Percentiles rank a stretch among this genome's conserved stretches.
phyloP scores from a whole-genome alignment of 2,329 filamentous ascomycete genomes.

The Penicillium italicum region DNA sequence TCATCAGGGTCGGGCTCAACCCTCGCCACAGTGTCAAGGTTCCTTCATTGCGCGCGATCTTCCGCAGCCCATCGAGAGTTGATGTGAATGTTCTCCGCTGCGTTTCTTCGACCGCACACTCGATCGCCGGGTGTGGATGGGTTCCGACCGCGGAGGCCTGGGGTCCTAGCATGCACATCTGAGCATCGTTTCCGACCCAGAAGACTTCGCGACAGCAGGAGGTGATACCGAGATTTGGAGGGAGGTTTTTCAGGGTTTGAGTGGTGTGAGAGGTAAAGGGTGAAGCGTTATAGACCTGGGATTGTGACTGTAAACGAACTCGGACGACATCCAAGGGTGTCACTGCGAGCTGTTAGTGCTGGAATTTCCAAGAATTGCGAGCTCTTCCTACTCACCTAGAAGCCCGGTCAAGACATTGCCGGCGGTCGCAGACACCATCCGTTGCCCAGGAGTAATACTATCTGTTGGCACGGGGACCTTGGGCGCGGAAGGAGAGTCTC shows the following conservation, averaged over 20 bases:
- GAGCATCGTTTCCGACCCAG: constrained; percentile 81
- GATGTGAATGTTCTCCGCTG: constrained; percentile 81
- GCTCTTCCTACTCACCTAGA: constrained; percentile 60
- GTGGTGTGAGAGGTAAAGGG: constrained; percentile 52
- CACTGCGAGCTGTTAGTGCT: constrained; percentile 52
- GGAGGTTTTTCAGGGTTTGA: constrained; percentile 62
- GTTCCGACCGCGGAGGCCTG: constrained; percentile 40
- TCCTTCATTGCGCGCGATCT: constrained; percentile 93
- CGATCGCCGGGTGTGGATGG: constrained; percentile 48
- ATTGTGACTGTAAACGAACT: constrained; percentile 87
- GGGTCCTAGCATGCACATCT: constrained; percentile 70
- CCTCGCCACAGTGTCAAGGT: constrained; percentile 84
- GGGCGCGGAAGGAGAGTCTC: constrained; percentile 19
- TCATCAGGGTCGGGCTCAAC: constrained; percentile 86
- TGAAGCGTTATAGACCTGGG: constrained; percentile 52
- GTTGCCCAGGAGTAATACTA: constrained; percentile 75
- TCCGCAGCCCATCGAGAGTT: constrained; percentile 84
- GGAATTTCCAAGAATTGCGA: neutral
- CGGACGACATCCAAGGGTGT: constrained; percentile 96
- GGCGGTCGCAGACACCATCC: constrained; percentile 90
- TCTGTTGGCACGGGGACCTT: constrained; percentile 20
- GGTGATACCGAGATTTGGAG: constrained; percentile 83
- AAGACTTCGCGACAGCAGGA: constrained; percentile 97
- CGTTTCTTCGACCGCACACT: constrained; percentile 84
- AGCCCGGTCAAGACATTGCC: constrained; percentile 88